Percentiles rank a stretch among this genome's conserved stretches.
Conservation (phyloP, 1,284 basidiomycete species). For the Naganishia sp. region DNA sequence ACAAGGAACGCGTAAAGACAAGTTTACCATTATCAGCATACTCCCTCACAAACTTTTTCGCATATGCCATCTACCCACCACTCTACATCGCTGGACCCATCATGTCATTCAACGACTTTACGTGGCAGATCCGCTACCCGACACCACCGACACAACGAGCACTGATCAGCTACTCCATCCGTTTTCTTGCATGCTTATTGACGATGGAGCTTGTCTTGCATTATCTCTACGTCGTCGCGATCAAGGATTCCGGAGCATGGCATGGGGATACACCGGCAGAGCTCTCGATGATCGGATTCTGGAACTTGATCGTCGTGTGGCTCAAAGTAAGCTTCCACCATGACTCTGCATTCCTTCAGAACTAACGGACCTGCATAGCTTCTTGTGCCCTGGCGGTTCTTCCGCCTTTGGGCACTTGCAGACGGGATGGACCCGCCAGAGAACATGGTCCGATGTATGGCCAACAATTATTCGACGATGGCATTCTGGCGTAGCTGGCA, state of each 20-base stretch:
- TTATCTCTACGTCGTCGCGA: constrained; percentile 94
- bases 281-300: constrained; percentile 91
- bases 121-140: constrained; percentile 75
- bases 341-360: constrained; percentile 6
- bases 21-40: constrained; percentile 61
- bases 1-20: constrained; percentile 58
- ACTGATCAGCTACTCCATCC: constrained; percentile 62
- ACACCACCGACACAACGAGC: constrained; percentile 51
- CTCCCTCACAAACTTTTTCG: constrained; percentile 62
- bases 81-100: constrained; percentile 96
- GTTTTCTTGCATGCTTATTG: constrained; percentile 72
- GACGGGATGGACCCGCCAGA: constrained; percentile 93
- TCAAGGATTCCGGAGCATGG: constrained; percentile 76
- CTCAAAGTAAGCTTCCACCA: constrained; percentile 69
- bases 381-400: constrained; percentile 96
- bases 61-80: constrained; percentile 85
- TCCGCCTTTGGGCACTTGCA: constrained; percentile 88
- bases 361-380: constrained; percentile 59
- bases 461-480: constrained; percentile 92
- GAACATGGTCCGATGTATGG: constrained; percentile 98
- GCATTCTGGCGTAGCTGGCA: constrained; percentile 99
- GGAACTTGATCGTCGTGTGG: constrained; percentile 97
- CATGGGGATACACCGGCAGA: constrained; percentile 72
- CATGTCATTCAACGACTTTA: constrained; percentile 92
- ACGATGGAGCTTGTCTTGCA: constrained; percentile 92